Conservation (phyloP, 306 rosid species). For the Cucurbita argyrosperma region DNA sequence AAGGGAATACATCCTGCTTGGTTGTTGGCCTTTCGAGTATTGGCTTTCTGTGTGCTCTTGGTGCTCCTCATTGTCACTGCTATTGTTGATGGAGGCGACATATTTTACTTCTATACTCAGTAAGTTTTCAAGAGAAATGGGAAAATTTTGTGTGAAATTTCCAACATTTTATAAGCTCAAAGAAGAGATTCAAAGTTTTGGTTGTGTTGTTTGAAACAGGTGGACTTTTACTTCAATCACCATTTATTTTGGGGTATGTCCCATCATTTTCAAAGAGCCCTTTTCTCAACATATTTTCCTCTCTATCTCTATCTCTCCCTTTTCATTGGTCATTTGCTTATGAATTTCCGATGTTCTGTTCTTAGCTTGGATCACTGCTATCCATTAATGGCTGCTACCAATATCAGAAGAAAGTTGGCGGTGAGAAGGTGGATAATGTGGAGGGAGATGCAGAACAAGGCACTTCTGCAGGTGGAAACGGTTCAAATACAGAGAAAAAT, state of each 20-base stretch:
- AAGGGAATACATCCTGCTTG: slow-evolving; percentile 85
- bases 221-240: slow-evolving; percentile 81
- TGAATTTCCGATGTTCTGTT: slow-evolving; percentile 2
- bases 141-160: background rate
- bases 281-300: background rate
- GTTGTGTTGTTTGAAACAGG: slow-evolving; percentile 32
- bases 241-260: slow-evolving; percentile 86
- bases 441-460: slow-evolving; percentile 69
- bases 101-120: slow-evolving; percentile 81
- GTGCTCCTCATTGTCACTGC: slow-evolving; percentile 54
- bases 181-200: background rate
- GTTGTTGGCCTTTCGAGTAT: slow-evolving; percentile 63
- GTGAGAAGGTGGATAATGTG: slow-evolving; percentile 65
- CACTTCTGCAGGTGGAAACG: slow-evolving; percentile 17
- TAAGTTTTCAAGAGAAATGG: slow-evolving; percentile 18
- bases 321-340: background rate
- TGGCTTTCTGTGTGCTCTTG: slow-evolving; percentile 67
- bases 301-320: background rate
- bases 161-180: background rate
- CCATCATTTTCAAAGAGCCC: slow-evolving; percentile 7
- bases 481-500: slow-evolving; percentile 25
- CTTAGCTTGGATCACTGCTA: slow-evolving; percentile 71
- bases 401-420: slow-evolving; percentile 62
- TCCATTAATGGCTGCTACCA: slow-evolving; percentile 74
- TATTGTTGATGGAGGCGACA: slow-evolving; percentile 49